phyloP scores from a whole-genome alignment of 768 basidiomycete species.

The Leccinellum rugosiceps region DNA sequence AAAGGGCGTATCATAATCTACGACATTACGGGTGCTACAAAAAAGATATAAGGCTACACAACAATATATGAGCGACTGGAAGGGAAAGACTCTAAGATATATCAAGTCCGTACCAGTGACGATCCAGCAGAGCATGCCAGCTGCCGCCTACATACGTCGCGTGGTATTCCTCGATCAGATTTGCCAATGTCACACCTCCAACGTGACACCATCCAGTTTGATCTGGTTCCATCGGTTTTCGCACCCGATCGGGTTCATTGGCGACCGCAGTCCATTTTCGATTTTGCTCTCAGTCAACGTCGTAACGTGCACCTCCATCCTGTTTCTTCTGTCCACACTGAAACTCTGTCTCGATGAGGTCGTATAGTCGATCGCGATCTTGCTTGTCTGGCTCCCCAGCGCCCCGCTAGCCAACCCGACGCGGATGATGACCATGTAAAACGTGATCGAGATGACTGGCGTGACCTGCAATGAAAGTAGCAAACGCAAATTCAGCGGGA shows the following conservation, averaged over 20 bases:
- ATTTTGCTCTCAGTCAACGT: background rate
- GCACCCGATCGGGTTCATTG: background rate
- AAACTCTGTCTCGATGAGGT: background rate
- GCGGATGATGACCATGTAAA: slow-evolving; percentile 43
- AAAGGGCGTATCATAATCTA: background rate
- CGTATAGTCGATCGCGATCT: background rate
- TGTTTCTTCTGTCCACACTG: background rate
- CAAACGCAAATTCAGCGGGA: background rate
- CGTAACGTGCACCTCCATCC: slow-evolving; percentile 5
- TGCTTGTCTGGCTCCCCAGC: background rate
- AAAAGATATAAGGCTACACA: background rate
- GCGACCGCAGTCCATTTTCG: background rate
- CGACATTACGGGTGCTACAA: background rate
- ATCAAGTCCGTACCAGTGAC: background rate
- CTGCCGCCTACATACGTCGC: background rate
- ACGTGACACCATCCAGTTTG: background rate
- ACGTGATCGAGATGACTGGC: slow-evolving; percentile 41
- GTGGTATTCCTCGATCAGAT: background rate
- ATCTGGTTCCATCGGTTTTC: background rate
- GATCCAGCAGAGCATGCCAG: background rate
- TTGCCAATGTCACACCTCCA: background rate
- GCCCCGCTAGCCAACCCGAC: slow-evolving; percentile 21
- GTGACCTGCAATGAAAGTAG: slow-evolving; percentile 25
- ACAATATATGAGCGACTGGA: background rate
- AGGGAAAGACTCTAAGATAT: background rate